Evolutionary conservation across 441 rosid species (phyloP), one percentile per base, ranked within the genome.

Genomic region (Breynia disticha): DNA sequence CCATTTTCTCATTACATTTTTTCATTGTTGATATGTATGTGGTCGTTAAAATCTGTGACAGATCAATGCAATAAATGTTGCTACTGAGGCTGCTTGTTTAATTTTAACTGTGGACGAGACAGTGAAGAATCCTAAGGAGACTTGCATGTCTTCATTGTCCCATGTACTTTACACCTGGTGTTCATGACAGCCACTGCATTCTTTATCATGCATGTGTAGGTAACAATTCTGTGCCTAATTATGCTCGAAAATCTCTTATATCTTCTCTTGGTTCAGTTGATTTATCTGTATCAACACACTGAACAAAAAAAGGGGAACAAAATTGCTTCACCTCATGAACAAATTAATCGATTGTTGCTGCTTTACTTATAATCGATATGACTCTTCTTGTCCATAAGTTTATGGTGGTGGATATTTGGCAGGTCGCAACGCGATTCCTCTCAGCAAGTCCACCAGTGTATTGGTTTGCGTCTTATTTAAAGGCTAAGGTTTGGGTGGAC

Each of bases 51-150:
- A 47, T 24, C 24, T 17, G 51, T 62, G 20, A 50, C 61, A 94
- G 99, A 85, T 90, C 44, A 94, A 90, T 71, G 97, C 99, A 19
- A 83, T 94, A 70, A 94, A 85, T 68, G 99, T 96, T 61, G 99
- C 99, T 17, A 80, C 97, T 22, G 99, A 94, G 77, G 99, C 99
- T 35, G 89, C 99, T 38, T 94, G 99, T 77, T 94, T 94, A 43
- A 67, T 94, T 63, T 68, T 94, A 64, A 82, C 96, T 55, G 97
- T 94, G 67, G 99, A 90, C 17, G 99, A 94, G 78, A 90, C 68
- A 17, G 44, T 66, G 12, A 64, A 61, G 49, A 66, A 65, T 48
- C 57, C 68, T n/a, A n/a, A 47, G 74, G 80, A 57, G 74, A 64
- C 57, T 59, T 72, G 54, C 78, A 84, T 53, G 68, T 76, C 58